Evolutionary conservation across 306 rosid genomes (phyloP).

Genomic region (Hippophae rhamnoides): DNA sequence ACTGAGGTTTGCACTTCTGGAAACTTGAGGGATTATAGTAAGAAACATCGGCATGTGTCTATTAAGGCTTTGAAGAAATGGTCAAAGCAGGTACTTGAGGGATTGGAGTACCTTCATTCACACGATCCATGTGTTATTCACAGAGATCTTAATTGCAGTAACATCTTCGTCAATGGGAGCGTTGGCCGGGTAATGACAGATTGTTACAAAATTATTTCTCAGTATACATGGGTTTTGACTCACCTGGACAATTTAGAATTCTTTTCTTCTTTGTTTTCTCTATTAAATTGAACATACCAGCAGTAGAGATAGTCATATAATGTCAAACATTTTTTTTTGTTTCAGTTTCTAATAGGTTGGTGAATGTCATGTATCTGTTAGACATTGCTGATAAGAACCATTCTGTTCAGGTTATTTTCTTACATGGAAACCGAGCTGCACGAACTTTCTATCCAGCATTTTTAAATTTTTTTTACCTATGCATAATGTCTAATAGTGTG

Average conservation of each 20-base stretch:
- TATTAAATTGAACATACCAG: neutral
- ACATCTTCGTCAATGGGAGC: slow-evolving; percentile 83
- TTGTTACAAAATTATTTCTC: neutral
- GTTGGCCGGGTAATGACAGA: slow-evolving; percentile 55
- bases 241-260: neutral
- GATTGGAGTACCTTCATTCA: slow-evolving; percentile 80
- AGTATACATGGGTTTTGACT: neutral
- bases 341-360: slow-evolving; percentile 2
- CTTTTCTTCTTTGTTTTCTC: neutral
- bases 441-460: neutral
- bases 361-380: slow-evolving; percentile 4
- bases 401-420: slow-evolving; percentile 2
- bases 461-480: too few relatives aligned
- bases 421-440: neutral
- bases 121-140: slow-evolving; percentile 92
- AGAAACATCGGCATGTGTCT: slow-evolving; percentile 78
- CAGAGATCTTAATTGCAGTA: slow-evolving; percentile 92
- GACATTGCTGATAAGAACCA: neutral
- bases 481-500: too few relatives aligned
- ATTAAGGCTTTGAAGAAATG: slow-evolving; percentile 86
- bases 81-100: slow-evolving; percentile 85
- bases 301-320: neutral
- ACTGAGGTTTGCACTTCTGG: slow-evolving; percentile 87
- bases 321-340: neutral
- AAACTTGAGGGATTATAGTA: slow-evolving; percentile 74